Evolutionary conservation across 2,329 filamentous ascomycete species (phyloP).

Genomic region (Cordyceps tenuipes): DNA sequence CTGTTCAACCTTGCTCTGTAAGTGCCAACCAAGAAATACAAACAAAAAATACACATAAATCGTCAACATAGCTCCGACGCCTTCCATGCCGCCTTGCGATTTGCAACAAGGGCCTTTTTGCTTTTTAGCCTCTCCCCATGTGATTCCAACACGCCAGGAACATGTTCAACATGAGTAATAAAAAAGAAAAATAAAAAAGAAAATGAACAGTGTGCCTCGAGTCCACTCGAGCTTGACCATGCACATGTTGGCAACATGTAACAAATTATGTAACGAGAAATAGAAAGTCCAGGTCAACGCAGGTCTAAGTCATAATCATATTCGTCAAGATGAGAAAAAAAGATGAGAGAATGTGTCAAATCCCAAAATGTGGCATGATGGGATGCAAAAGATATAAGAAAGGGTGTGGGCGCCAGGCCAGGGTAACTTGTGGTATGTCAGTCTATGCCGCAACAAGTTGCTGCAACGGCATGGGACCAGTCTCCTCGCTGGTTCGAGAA

Average conservation of each 20-base stretch:
- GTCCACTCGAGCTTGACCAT: not conserved
- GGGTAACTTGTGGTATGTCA: not conserved
- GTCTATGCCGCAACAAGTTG: slow-evolving; percentile 10
- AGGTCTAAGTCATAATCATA: slow-evolving; percentile 19
- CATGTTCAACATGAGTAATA: not conserved
- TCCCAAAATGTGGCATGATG: slow-evolving; percentile 25
- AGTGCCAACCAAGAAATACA: slow-evolving; percentile 2
- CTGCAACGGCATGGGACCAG: slow-evolving; percentile 30
- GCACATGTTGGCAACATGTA: not conserved
- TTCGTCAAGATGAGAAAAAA: slow-evolving; percentile 12
- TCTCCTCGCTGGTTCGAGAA: slow-evolving; percentile 25
- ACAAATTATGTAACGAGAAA: slow-evolving; percentile 6
- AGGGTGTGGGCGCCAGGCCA: not conserved
- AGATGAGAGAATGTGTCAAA: slow-evolving; percentile 16
- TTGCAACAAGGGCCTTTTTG: not conserved
- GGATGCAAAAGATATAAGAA: slow-evolving; percentile 12
- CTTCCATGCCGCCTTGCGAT: not conserved
- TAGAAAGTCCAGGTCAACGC: not conserved
- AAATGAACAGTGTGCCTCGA: not conserved
- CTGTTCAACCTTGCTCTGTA: slow-evolving; percentile 9
- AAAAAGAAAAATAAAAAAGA: not conserved
- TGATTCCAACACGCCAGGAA: not conserved
- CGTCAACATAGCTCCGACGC: slow-evolving; percentile 8
- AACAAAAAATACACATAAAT: not conserved
- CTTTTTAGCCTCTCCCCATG: not conserved